Evolutionary conservation across 116 monocot genomes (phyloP), one percentile per base, ranked within the genome.

Genomic region (Phalaenopsis hybrid): DNA sequence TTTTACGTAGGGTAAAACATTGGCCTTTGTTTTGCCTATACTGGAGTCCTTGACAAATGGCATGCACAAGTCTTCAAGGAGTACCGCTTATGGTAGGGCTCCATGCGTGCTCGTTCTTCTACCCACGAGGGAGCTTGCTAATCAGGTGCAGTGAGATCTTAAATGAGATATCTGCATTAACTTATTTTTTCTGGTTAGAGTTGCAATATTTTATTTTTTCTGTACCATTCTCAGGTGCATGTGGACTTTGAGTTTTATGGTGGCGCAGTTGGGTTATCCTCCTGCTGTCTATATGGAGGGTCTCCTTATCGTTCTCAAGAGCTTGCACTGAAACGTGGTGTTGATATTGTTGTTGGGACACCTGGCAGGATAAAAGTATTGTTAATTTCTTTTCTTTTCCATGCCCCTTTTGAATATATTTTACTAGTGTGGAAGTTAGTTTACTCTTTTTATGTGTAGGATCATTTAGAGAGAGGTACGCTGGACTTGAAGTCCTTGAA

Each of bases 101-200:
- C 97, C 97, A 28, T 91, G 83, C 84, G 97, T 98, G 34, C 43
- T 98, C 67, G 94, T 98, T n/a, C 92, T 98, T 79, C 89, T 98
- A 51, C 97, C 97, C 31, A 98, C 97, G 0, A 91, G 97, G 81
- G 97, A 98, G 80, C 90, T 98, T 57, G 97, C 97, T 78, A 98
- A 93, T 81, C 97, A 98, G 94, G 97, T 98, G 74, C 25, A 55
- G 9, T 63, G 12, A 57, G 31, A 52, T 0, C 33, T 11, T 44
- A 70, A 49, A 41, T 44, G 78, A 44, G 31, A 78, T 34, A 4
- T 51, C 13, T 46, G 61, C 5, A 78, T 46, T 57, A 55, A 57
- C 28, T 41, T 61, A 44, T 59, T 18, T n/a, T 37, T 63, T 43
- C 28, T 55, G 0, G 57, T 44, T 59, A 10, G 21, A 48, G 59